phyloP scores from a whole-genome alignment of 2,329 filamentous ascomycete genomes.

The Aureobasidium mangrovei region DNA sequence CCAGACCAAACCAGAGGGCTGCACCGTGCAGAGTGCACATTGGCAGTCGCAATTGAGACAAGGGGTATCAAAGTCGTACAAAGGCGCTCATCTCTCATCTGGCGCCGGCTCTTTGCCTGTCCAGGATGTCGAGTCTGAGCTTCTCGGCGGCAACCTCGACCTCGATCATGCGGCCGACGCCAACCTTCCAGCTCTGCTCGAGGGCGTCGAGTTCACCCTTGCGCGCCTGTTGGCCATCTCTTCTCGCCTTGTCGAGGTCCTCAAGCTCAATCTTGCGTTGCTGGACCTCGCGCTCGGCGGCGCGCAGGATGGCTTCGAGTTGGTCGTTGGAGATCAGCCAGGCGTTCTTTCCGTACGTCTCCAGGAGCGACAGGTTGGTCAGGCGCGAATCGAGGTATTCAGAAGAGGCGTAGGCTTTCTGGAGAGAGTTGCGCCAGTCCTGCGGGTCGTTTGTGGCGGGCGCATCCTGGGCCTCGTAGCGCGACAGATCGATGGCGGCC shows the following conservation, averaged over 20 bases:
- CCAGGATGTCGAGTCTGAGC: slow-evolving; percentile 57
- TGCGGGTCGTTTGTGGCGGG: slow-evolving; percentile 35
- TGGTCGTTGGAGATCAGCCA: slow-evolving; percentile 83
- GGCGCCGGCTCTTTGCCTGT: slow-evolving; percentile 45
- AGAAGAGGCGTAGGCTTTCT: slow-evolving; percentile 49
- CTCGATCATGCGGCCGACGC: slow-evolving; percentile 73
- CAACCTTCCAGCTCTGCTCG: slow-evolving; percentile 70
- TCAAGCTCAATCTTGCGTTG: slow-evolving; percentile 61
- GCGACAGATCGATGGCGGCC: slow-evolving; percentile 61
- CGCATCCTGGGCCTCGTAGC: slow-evolving; percentile 71
- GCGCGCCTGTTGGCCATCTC: slow-evolving; percentile 60
- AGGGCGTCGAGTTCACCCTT: slow-evolving; percentile 63
- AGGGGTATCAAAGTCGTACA: background rate
- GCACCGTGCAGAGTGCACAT: no score
- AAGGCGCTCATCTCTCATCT: slow-evolving; percentile 15
- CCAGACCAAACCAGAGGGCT: background rate
- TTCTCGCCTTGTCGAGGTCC: slow-evolving; percentile 60
- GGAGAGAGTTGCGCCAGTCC: slow-evolving; percentile 44
- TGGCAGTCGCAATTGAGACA: background rate
- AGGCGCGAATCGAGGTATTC: slow-evolving; percentile 49
- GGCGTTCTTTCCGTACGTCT: slow-evolving; percentile 75
- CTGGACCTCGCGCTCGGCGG: slow-evolving; percentile 66
- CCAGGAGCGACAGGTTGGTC: slow-evolving; percentile 63
- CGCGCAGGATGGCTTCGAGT: slow-evolving; percentile 61
- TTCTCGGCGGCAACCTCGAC: slow-evolving; percentile 75